These are phyloP conservation scores for Globisporangium solare DNA, from an alignment of 352 stramenopile genomes.

Conservation along the genomic window DNA sequence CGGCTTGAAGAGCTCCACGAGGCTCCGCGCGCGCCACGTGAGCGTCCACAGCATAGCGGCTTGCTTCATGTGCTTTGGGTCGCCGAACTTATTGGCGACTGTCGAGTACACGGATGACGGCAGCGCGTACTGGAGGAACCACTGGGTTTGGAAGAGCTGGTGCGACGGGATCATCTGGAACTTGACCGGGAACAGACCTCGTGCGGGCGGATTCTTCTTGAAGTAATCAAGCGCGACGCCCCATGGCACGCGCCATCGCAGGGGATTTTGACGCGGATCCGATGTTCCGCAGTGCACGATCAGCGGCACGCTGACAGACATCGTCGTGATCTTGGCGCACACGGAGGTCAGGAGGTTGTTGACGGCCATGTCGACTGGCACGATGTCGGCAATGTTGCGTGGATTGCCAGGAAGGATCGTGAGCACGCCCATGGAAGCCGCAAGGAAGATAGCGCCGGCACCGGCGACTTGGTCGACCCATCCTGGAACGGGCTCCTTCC, in stretches of 20 bases:
- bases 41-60: conserved; percentile 67
- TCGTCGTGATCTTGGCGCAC: conserved; percentile 25
- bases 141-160: conserved; percentile 81
- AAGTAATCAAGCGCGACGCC: conserved; percentile 65
- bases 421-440: conserved; percentile 67
- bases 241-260: conserved; percentile 74
- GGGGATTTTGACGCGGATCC: conserved; percentile 67
- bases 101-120: conserved; percentile 81
- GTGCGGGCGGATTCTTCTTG: conserved; percentile 51
- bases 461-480: conserved; percentile 82
- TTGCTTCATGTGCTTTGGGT: conserved; percentile 60
- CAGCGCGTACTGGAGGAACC: conserved; percentile 75
- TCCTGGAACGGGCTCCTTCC: conserved; percentile 80
- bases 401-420: conserved; percentile 79
- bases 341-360: conserved; percentile 69
- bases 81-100: conserved; percentile 56
- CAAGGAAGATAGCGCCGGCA: conserved; percentile 75
- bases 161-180: conserved; percentile 79
- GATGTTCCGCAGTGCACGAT: conserved; percentile 77
- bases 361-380: conserved; percentile 76
- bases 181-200: conserved; percentile 48
- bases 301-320: conserved; percentile 25
- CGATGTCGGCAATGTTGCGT: conserved; percentile 76
- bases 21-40: conserved; percentile 64
- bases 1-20: conserved; percentile 82